A percentile compares a stretch with the other conserved stretches of the same genome.
Conservation (phyloP, 208 protist genomes). For the Herpetomonas tarakana region DNA sequence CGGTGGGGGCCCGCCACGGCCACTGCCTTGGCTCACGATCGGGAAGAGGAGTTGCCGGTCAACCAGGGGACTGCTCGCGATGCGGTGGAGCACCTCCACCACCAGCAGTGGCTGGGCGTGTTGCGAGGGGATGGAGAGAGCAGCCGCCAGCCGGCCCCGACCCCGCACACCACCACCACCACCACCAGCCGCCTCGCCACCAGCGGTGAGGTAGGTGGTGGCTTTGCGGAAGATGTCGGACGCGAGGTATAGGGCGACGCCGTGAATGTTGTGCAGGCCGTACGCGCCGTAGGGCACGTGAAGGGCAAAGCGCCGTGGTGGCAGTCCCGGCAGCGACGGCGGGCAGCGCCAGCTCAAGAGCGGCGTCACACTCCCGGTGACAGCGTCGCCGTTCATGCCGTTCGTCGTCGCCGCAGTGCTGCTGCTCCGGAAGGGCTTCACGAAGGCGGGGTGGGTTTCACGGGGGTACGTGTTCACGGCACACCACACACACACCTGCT, state of each 20-base stretch:
- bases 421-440: constrained; percentile 10
- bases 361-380: constrained; percentile 25
- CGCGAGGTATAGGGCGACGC: constrained; percentile 53
- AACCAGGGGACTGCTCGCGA: constrained; percentile 37
- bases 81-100: constrained; percentile 56
- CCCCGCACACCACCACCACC: neutral
- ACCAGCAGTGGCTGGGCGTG: constrained; percentile 43
- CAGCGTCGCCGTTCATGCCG: neutral
- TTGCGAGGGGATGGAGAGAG: constrained; percentile 21
- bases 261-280: constrained; percentile 45
- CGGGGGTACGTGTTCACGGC: constrained; percentile 38
- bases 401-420: neutral
- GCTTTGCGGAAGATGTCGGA: constrained; percentile 66
- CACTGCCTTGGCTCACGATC: neutral
- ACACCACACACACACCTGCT: constrained; percentile 69
- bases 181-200: neutral
- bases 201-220: constrained; percentile 22
- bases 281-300: constrained; percentile 49
- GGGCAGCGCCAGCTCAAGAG: constrained; percentile 59
- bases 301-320: constrained; percentile 48
- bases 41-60: constrained; percentile 10
- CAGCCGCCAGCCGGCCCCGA: constrained; percentile 2
- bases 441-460: constrained; percentile 24
- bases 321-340: constrained; percentile 63
- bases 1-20: too few species aligned